Percentiles rank a stretch among this genome's conserved stretches.
These are phyloP conservation scores for Epichloe uncinata DNA, from an alignment of 2,329 filamentous ascomycete genomes.

Conservation along the genomic window DNA sequence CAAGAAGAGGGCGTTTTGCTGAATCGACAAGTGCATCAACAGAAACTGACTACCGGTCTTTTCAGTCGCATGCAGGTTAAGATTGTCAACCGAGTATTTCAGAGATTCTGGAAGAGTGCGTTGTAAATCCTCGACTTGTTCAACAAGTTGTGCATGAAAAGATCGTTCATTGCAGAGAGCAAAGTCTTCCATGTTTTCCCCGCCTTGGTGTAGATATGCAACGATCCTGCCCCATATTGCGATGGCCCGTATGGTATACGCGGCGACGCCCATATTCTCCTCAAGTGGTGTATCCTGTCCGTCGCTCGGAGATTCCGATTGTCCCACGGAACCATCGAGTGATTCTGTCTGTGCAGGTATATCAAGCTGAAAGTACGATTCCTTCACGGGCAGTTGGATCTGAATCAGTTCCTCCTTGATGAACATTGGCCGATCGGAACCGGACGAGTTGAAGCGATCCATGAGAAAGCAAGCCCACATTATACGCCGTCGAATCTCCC, in stretches of 20 bases:
- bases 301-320: constrained; percentile 47
- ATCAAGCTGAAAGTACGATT: constrained; percentile 80
- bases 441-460: constrained; percentile 95
- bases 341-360: constrained; percentile 81
- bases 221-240: constrained; percentile 84
- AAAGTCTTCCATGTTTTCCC: constrained; percentile 66
- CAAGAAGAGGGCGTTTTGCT: constrained; percentile 83
- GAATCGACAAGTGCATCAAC: constrained; percentile 78
- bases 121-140: constrained; percentile 58
- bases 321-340: constrained; percentile 56
- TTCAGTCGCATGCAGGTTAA: constrained; percentile 72
- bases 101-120: constrained; percentile 55
- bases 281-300: constrained; percentile 51
- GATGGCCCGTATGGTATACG: constrained; percentile 76
- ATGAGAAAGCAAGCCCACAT: constrained; percentile 99
- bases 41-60: constrained; percentile 83
- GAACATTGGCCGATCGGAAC: constrained; percentile 83
- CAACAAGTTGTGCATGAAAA: constrained; percentile 55
- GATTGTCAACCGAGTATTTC: constrained; percentile 67
- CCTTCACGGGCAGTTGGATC: constrained; percentile 82
- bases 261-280: constrained; percentile 87
- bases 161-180: constrained; percentile 79
- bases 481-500: constrained; percentile 79
- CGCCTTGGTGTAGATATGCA: constrained; percentile 80
- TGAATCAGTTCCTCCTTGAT: constrained; percentile 80